A percentile compares a stretch with the other conserved stretches of the same genome.
Conservation (phyloP, 2,329 filamentous ascomycete species). For the Alternaria brassicae region DNA sequence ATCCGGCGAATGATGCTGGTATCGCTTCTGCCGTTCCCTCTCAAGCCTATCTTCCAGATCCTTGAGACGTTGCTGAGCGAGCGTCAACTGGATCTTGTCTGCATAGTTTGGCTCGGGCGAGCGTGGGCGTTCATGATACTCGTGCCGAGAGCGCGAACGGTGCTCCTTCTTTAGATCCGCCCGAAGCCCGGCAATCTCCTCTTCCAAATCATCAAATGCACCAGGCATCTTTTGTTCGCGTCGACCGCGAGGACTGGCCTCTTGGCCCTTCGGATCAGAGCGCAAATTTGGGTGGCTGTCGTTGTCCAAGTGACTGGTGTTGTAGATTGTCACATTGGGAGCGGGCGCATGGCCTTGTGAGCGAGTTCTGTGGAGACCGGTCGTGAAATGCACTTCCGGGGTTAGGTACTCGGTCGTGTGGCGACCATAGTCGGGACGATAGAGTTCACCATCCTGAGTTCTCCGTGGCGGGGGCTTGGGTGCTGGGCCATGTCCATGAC, state of each 20-base stretch:
- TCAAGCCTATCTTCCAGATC: conserved; percentile 14
- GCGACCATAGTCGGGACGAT: conserved; percentile 30
- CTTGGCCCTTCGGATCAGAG: conserved; percentile 37
- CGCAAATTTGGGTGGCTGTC: conserved; percentile 45
- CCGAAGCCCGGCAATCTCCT: conserved; percentile 45
- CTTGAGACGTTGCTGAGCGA: conserved; percentile 14
- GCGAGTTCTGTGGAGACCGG: conserved; percentile 53
- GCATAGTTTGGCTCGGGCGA: conserved; percentile 10
- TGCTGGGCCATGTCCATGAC: conserved; percentile 36
- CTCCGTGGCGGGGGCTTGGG: conserved; percentile 25
- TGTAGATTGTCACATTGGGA: conserved; percentile 58
- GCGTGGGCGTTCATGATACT: conserved; percentile 25
- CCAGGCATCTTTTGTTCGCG: conserved; percentile 36
- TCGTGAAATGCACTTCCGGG: conserved; percentile 37
- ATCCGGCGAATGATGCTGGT: conserved; percentile 33
- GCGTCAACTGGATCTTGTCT: conserved; percentile 12
- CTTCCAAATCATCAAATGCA: conserved; percentile 42
- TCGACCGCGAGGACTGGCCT: conserved; percentile 40
- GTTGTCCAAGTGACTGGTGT: conserved; percentile 52
- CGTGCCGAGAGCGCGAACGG: conserved; percentile 35
- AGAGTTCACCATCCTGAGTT: conserved; percentile 23
- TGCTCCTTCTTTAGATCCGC: conserved; percentile 34
- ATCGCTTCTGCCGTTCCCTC: conserved; percentile 12
- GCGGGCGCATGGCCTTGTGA: conserved; percentile 53
- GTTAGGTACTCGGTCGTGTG: conserved; percentile 41